Evolutionary conservation across 2,329 filamentous ascomycete species (phyloP).

Genomic region (Zelopaecilomyces penicillatus): DNA sequence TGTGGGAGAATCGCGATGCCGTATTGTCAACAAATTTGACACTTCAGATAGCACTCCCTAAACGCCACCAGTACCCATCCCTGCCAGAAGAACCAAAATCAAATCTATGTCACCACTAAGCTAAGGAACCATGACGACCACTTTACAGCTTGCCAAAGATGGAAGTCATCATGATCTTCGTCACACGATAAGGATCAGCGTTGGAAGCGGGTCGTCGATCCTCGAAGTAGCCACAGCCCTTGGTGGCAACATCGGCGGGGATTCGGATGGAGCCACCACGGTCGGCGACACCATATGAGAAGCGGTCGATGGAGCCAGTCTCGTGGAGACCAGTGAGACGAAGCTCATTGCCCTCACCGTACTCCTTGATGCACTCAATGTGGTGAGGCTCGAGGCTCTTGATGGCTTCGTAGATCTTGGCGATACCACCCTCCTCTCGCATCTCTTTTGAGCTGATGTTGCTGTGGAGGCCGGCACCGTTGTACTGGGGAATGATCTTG

Average conservation of each 20-base stretch:
- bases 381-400: slow-evolving; percentile 76
- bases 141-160: slow-evolving; percentile 31
- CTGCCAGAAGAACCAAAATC: too few species aligned
- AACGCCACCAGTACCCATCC: too few species aligned
- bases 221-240: slow-evolving; percentile 94
- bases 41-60: too few species aligned
- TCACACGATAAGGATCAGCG: slow-evolving; percentile 75
- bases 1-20: too few species aligned
- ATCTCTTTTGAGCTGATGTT: slow-evolving; percentile 90
- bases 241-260: slow-evolving; percentile 72
- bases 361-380: slow-evolving; percentile 81
- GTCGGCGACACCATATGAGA: slow-evolving; percentile 92
- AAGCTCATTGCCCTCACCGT: slow-evolving; percentile 90
- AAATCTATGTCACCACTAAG: too few species aligned
- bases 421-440: slow-evolving; percentile 88
- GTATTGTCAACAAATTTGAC: too few species aligned
- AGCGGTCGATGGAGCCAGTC: slow-evolving; percentile 88
- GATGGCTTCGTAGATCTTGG: slow-evolving; percentile 79
- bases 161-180: slow-evolving; percentile 72
- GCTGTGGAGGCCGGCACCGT: slow-evolving; percentile 86
- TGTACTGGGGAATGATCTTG: slow-evolving; percentile 91
- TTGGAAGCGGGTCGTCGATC: slow-evolving; percentile 77
- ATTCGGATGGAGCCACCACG: slow-evolving; percentile 92
- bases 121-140: too few species aligned
- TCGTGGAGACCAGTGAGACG: slow-evolving; percentile 91